Base-by-base conservation (phyloP, 176 grass and related monocot genomes). In the Miscanthus lutarioriparius region DNA sequence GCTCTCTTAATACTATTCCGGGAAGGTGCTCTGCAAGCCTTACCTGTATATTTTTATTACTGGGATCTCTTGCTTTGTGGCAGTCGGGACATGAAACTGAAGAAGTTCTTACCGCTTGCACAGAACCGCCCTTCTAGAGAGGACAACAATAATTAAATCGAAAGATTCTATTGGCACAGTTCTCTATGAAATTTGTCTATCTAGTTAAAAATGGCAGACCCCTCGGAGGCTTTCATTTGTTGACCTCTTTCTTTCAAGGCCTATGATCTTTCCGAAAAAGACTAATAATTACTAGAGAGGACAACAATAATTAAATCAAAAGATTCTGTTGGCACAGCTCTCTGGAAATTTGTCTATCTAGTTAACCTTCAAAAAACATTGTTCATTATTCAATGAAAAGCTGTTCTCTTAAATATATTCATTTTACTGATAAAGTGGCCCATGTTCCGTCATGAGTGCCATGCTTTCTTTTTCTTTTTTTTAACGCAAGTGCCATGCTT, bases 401-500 rank as follows among this genome's bases (percentile, higher is more conserved):
- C 28, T 19, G 32, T 35, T 58, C 32, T 40, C 22, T 30, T 65
- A 40, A 45, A 75, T 25, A 41, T 67, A 54, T 32, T 82, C 8
- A 61, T 45, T 45, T 69, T 64, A 15, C 35, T 40, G 40, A 72
- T 20, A 54, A 54, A 87, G 37, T 80, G 28, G 47, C 39, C 38
- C 56, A 64, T 76, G 68, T 67, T 89, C 53, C 1, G 5, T 78
- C 27, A 64, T 32, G 17, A 82, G 10, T 71, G 43, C 53, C 38
- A 70, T 72, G n/a, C 2, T 62, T 83, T 62, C 9, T 51, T 41
- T 82, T n/a, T n/a, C n/a, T n/a, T n/a, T n/a, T n/a, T n/a, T n/a
- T n/a, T n/a, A n/a, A n/a, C n/a, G n/a, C n/a, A n/a, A 82, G 10
- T 71, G 43, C 53, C 38, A 70, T 72, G n/a, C 2, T 62, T 83